Percentiles rank a stretch among this genome's conserved stretches.
Conservation (phyloP, 805 yeast genomes). For the Pichia pseudocactophila region DNA sequence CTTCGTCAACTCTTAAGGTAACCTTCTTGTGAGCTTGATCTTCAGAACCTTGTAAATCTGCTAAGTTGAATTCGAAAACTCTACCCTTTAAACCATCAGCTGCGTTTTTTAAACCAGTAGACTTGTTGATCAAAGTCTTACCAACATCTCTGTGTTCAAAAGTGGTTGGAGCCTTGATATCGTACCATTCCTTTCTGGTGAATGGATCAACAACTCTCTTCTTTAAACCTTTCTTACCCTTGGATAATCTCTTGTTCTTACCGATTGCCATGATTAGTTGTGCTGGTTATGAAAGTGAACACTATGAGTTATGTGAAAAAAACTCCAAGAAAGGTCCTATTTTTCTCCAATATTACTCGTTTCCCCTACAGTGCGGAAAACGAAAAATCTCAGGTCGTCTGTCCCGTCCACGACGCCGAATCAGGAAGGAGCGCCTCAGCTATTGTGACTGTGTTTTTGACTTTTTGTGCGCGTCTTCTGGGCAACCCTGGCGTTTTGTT, state of each 20-base stretch:
- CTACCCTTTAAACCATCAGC: conserved; percentile 98
- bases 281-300: conserved; percentile 5
- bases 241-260: conserved; percentile 69
- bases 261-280: conserved; percentile 48
- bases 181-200: conserved; percentile 99
- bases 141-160: conserved; percentile 98
- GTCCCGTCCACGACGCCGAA: neutral
- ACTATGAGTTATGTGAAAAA: conserved; percentile 1
- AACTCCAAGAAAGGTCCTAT: neutral
- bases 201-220: conserved; percentile 99
- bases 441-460: neutral
- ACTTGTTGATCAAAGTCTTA: conserved; percentile 96
- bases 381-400: neutral
- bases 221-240: conserved; percentile 95
- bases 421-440: neutral
- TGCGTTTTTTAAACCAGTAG: conserved; percentile 96
- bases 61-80: conserved; percentile 89
- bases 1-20: conserved; percentile 97
- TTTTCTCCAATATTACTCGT: neutral
- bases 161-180: conserved; percentile 97
- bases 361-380: neutral
- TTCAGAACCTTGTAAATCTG: conserved; percentile 97
- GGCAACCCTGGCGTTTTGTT: neutral
- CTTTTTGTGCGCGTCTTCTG: neutral
- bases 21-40: conserved; percentile 97